Conservation (phyloP, 148 eudicot species). For the Fallopia convolvulus region DNA sequence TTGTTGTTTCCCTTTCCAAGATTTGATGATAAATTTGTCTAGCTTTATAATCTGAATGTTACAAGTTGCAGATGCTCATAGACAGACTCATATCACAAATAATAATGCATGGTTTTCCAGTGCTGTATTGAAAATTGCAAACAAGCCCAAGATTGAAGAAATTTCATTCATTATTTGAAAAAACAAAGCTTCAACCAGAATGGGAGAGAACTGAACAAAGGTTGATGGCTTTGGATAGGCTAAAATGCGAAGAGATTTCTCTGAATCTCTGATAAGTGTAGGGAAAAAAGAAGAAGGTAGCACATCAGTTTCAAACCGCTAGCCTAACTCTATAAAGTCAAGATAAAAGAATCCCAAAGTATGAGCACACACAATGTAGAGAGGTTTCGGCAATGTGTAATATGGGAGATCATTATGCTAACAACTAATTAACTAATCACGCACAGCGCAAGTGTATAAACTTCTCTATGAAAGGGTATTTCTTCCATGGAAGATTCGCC, state of each 20-base stretch:
- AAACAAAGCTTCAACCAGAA: slow-evolving; percentile 1
- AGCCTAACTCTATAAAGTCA: slow-evolving; percentile 7
- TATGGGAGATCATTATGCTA: slow-evolving; percentile 6
- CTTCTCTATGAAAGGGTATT: slow-evolving; percentile 10
- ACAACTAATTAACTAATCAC: neutral
- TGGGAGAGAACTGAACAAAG: neutral
- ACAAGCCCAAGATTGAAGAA: slow-evolving; percentile 1
- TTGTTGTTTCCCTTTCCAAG: neutral
- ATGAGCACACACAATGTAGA: slow-evolving; percentile 3
- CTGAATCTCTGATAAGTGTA: too few relatives aligned
- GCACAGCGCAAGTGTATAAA: slow-evolving; percentile 3
- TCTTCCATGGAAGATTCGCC: slow-evolving; percentile 1
- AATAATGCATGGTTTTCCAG: neutral
- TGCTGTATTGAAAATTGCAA: neutral
- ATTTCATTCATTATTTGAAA: neutral
- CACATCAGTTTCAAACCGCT: neutral
- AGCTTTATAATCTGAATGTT: neutral
- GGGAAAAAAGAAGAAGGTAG: neutral
- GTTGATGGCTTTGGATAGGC: slow-evolving; percentile 3
- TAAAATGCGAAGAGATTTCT: neutral
- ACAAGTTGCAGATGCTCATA: neutral
- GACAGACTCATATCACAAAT: neutral
- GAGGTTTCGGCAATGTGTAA: neutral
- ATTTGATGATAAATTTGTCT: neutral
- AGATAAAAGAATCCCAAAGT: slow-evolving; percentile 6